These are phyloP conservation scores for Scleromitrula shiraiana DNA, from an alignment of 2,329 filamentous ascomycete genomes.

Conservation along the genomic window DNA sequence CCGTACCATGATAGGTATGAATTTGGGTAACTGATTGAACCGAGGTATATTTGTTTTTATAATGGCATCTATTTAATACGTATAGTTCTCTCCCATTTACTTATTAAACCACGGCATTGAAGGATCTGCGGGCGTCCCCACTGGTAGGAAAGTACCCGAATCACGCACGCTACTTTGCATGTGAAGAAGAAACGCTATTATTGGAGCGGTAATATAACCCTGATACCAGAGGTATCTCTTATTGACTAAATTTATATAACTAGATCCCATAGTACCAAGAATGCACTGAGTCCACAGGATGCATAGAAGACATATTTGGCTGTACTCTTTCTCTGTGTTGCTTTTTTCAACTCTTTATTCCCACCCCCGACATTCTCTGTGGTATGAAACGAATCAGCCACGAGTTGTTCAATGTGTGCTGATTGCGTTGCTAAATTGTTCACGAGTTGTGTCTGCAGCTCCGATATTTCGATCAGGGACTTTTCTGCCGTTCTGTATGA, in stretches of 20 bases:
- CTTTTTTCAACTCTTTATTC: slow-evolving; percentile 85
- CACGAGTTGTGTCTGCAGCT: slow-evolving; percentile 82
- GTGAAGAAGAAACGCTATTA: too few species aligned
- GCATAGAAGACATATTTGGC: slow-evolving; percentile 75
- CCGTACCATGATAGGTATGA: too few species aligned
- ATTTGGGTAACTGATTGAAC: too few species aligned
- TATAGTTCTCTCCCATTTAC: too few species aligned
- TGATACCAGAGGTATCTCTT: too few species aligned
- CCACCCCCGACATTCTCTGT: slow-evolving; percentile 81
- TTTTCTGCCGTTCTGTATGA: slow-evolving; percentile 69
- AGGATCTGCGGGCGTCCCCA: too few species aligned
- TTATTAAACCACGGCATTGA: too few species aligned
- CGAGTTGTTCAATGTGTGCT: slow-evolving; percentile 81
- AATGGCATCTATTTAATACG: too few species aligned
- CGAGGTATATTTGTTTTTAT: too few species aligned
- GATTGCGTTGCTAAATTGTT: slow-evolving; percentile 79
- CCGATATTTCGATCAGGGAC: slow-evolving; percentile 85
- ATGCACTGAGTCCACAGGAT: slow-evolving; percentile 66
- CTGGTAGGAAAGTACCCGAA: too few species aligned
- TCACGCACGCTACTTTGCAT: too few species aligned
- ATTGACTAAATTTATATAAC: slow-evolving; percentile 38
- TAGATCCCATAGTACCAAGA: slow-evolving; percentile 71
- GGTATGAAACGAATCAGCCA: slow-evolving; percentile 73
- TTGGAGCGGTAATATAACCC: too few species aligned
- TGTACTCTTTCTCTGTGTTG: slow-evolving; percentile 61